Base-by-base conservation (phyloP, 257 asterid species). In the Fraxinus cuspidata region DNA sequence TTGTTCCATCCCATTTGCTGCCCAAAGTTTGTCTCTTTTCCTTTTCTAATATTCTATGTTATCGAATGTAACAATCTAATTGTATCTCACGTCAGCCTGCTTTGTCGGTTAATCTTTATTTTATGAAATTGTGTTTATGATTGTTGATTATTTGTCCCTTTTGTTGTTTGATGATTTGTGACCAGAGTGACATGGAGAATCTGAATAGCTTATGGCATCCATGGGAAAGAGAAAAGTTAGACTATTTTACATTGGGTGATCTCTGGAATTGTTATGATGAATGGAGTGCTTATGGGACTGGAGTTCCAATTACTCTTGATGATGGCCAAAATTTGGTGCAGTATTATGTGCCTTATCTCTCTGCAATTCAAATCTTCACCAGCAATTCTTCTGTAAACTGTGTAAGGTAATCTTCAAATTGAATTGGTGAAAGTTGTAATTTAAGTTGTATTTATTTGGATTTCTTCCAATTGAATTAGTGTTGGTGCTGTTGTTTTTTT, bases 201-300 rank as follows among this genome's bases (percentile, higher is more conserved):
- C 93, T 95, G 31, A 93, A 95, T 75, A 89, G 78, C 92, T 90
- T 95, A 35, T 95, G 99, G 99, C 92, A 90, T 85, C 97, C 99
- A n/a, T 88, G 92, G 90, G 99, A 85, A 80, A 87, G 94, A 79
- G 99, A 93, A 79, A 90, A 89, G 63, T 86, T 95, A 37, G 98
- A 95, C 78, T 95, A 87, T 78, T 91, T 93, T 72, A 87, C 90
- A 29, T 88, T 95, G 70, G 86, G 85, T 83, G 99, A 93, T 84
- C 96, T 95, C 68, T 93, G 99, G 99, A 89, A 87, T 73, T 81
- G 90, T 34, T 93, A 86, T 83, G 94, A 88, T 84, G 97, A 95
- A 90, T 91, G 92, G 91, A 95, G 99, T 89, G 97, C 95, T 8
- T 95, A 90, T 85, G 99, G 99, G 1, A 89, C 91, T 64, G 98